A percentile compares a stretch with the other conserved stretches of the same genome.
Evolutionary conservation across 768 basidiomycete species (phyloP).

Genomic region (Dacryopinax primogenitus): DNA sequence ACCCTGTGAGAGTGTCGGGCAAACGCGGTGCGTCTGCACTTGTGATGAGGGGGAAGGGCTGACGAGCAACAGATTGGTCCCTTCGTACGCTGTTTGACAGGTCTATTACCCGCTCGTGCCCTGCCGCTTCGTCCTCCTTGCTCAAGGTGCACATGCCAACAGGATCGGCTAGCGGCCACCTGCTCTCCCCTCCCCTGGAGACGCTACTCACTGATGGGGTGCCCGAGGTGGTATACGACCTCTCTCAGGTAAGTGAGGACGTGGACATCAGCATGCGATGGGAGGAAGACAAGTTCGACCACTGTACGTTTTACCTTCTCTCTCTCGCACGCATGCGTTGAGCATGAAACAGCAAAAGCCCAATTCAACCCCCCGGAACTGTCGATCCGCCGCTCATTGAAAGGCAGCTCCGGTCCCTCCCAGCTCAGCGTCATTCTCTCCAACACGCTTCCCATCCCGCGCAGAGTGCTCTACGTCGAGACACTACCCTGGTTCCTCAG

Average conservation of each 20-base stretch:
- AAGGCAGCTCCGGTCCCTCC: conserved; percentile 64
- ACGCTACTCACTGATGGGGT: background rate
- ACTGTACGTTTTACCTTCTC: conserved; percentile 36
- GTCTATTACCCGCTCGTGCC: conserved; percentile 49
- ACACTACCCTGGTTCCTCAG: conserved; percentile 89
- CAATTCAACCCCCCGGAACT: conserved; percentile 27
- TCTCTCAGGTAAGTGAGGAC: conserved; percentile 26
- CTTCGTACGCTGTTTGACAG: conserved; percentile 56
- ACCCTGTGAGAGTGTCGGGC: conserved; percentile 41
- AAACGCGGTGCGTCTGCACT: conserved; percentile 39
- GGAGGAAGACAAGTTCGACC: conserved; percentile 42
- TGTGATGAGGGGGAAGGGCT: background rate
- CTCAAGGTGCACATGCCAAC: conserved; percentile 40
- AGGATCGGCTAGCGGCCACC: background rate
- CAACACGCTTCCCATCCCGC: conserved; percentile 40
- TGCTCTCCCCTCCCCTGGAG: background rate
- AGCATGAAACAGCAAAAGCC: background rate
- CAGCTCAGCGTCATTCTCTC: conserved; percentile 51
- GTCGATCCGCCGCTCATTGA: conserved; percentile 55
- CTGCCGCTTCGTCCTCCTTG: conserved; percentile 50
- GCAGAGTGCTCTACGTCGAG: conserved; percentile 63
- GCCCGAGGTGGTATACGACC: background rate
- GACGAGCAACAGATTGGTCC: conserved; percentile 51
- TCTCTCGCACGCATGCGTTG: conserved; percentile 1
- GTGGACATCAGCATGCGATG: conserved; percentile 48